A percentile compares a stretch with the other conserved stretches of the same genome.
Evolutionary conservation across 192 early-diverging fungal genomes (phyloP).

Genomic region (Coemansia sp.): DNA sequence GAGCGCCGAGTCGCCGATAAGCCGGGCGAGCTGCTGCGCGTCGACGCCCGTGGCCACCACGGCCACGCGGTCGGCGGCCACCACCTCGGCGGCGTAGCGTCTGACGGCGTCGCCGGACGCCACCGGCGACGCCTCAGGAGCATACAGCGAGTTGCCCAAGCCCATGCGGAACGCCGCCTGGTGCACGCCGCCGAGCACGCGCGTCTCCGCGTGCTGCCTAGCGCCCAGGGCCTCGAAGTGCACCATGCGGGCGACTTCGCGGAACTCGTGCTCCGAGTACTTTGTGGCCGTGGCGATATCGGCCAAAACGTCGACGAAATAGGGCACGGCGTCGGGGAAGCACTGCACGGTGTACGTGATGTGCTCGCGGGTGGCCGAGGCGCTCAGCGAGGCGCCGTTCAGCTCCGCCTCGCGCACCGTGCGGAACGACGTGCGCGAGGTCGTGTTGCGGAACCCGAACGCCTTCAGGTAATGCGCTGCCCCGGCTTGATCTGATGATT

Average conservation of each 20-base stretch:
- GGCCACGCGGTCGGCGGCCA: constrained; percentile 72
- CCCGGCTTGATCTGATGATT: constrained; percentile 70
- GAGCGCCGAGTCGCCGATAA: constrained; percentile 61
- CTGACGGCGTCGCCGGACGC: constrained; percentile 65
- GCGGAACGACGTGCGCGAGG: constrained; percentile 79
- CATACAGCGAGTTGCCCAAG: constrained; percentile 93
- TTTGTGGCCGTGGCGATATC: constrained; percentile 75
- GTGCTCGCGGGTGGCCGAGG: constrained; percentile 80
- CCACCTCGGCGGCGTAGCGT: constrained; percentile 67
- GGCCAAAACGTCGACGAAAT: constrained; percentile 82
- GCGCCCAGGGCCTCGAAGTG: constrained; percentile 65
- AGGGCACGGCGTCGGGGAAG: constrained; percentile 79
- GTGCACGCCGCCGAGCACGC: constrained; percentile 79
- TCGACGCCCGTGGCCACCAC: constrained; percentile 84
- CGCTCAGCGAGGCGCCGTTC: constrained; percentile 78
- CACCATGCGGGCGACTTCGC: constrained; percentile 62
- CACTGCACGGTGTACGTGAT: constrained; percentile 85
- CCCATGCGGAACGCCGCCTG: constrained; percentile 89
- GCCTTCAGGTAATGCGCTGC: constrained; percentile 90
- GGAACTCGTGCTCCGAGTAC: constrained; percentile 85
- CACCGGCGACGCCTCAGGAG: constrained; percentile 61
- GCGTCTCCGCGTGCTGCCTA: constrained; percentile 59
- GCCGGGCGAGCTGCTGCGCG: constrained; percentile 63
- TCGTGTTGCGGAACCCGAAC: constrained; percentile 82
- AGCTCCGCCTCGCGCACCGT: constrained; percentile 89